These are phyloP conservation scores for Pestalotiopsis sp. DNA, from an alignment of 2,329 filamentous ascomycete species.

Conservation along the genomic window DNA sequence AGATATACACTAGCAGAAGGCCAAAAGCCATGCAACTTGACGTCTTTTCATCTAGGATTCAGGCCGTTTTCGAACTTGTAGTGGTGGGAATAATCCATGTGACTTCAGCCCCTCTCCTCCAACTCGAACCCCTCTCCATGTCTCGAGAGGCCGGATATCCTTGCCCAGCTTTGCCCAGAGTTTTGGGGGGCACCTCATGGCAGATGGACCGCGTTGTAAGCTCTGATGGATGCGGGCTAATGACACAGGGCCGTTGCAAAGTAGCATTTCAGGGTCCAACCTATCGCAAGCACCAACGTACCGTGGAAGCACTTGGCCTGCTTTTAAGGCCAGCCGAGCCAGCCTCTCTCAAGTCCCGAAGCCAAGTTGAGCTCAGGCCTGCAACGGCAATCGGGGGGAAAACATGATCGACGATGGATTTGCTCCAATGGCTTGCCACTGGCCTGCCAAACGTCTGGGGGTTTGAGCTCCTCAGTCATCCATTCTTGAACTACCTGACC, in stretches of 20 bases:
- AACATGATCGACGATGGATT: not conserved
- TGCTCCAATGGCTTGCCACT: not conserved
- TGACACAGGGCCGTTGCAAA: not conserved
- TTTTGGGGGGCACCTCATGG: not conserved
- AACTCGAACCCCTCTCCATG: conserved; percentile 1
- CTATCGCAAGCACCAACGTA: not conserved
- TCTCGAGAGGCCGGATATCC: not conserved
- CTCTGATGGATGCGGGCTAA: not conserved
- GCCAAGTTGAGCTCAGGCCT: not conserved
- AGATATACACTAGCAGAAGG: not conserved
- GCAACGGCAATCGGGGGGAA: not conserved
- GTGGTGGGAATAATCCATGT: conserved; percentile 4
- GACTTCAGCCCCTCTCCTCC: conserved; percentile 5
- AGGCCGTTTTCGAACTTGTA: not conserved
- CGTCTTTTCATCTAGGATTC: not conserved
- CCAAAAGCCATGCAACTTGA: not conserved
- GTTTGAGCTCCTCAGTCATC: not conserved
- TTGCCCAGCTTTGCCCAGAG: not conserved
- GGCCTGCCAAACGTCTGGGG: not conserved
- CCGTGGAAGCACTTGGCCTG: not conserved
- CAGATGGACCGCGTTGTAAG: not conserved
- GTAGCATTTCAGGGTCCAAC: conserved; percentile 1
- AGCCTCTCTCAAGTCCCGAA: not conserved
- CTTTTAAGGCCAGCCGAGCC: not conserved
- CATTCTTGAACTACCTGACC: not conserved